Evolutionary conservation across 2,329 filamentous ascomycete species (phyloP).

Genomic region (Pseudogymnoascus sp.): DNA sequence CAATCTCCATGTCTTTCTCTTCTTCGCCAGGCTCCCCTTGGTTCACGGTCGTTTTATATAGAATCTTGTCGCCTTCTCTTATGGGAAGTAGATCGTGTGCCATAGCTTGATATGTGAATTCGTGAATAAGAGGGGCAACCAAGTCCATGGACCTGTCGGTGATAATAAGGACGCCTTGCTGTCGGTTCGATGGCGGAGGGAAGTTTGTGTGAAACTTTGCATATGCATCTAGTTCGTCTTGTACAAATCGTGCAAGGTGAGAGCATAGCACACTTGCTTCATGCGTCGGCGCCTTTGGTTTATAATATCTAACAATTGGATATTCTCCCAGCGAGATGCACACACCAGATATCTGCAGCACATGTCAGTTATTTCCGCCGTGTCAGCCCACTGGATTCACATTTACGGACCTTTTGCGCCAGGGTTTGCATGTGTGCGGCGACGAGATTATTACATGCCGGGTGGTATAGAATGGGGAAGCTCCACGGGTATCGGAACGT

Average conservation of each 20-base stretch:
- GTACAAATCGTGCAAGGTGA: slow-evolving; percentile 83
- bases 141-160: slow-evolving; percentile 92
- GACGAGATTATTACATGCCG: slow-evolving; percentile 77
- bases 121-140: slow-evolving; percentile 78
- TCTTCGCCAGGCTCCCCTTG: slow-evolving; percentile 63
- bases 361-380: slow-evolving; percentile 16
- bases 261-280: slow-evolving; percentile 82
- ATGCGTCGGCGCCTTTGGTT: slow-evolving; percentile 65
- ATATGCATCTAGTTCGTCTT: slow-evolving; percentile 85
- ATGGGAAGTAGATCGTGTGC: slow-evolving; percentile 87
- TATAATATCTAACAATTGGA: slow-evolving; percentile 86
- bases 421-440: slow-evolving; percentile 74
- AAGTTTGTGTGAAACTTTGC: slow-evolving; percentile 78
- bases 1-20: slow-evolving; percentile 84
- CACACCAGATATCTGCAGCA: slow-evolving; percentile 66
- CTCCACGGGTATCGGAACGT: slow-evolving; percentile 94
- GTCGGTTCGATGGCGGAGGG: slow-evolving; percentile 69
- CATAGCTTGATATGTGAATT: slow-evolving; percentile 99
- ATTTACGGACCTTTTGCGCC: slow-evolving; percentile 67
- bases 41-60: slow-evolving; percentile 73
- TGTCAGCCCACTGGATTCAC: background rate
- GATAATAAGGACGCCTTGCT: slow-evolving; percentile 75
- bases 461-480: slow-evolving; percentile 88
- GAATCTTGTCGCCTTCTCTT: slow-evolving; percentile 79
- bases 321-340: slow-evolving; percentile 93